Evolutionary conservation across 2,329 filamentous ascomycete genomes (phyloP), one percentile per base, ranked within the genome.

Genomic region (Rachicladosporium sp.): DNA sequence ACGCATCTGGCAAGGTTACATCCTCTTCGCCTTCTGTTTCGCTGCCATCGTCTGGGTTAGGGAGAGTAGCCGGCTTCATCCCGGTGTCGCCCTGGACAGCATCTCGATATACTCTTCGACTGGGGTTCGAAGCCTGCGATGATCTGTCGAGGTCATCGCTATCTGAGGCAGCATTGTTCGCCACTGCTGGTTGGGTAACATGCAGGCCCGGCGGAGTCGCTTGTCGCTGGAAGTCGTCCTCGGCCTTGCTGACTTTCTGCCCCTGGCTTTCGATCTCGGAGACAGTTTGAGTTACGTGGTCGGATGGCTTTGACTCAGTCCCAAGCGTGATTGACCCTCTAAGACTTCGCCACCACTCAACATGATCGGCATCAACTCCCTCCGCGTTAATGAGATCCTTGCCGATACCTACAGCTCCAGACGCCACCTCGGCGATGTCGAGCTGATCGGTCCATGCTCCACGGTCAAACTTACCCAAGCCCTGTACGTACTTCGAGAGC

Each of bases 401-500:
- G 7, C 23, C 23, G 23, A 27, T 7, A 8, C 23, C 23, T 7
- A 27, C 23, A 27, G 23, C 23, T 27, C 23, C 23, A 27, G 23
- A 27, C 6, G 23, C 23, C 23, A 27, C 23, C 10, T 33, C 11
- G 6, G 4, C 8, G 3, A 38, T 36, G 10, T 29, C 35, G 21
- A 29, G 30, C n/a, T 44, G 43, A 6, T 35, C 37, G 31, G 34
- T 41, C 53, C 73, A 77, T 3, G 48, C 43, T 12, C 58, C 47
- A 46, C 70, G 62, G 43, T 75, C 63, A 45, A 79, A 79, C 7
- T 59, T 56, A 4, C 63, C 66, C 32, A 77, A 58, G 0, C 74
- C 75, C 50, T 67, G 69, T 29, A 80, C 65, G 46, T 70, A 60
- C 46, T 61, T 65, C 10, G 65, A 68, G n/a, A 71, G 65, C 47